phyloP scores from a whole-genome alignment of 257 asterid genomes.

The Ajuga chamaepitys region DNA sequence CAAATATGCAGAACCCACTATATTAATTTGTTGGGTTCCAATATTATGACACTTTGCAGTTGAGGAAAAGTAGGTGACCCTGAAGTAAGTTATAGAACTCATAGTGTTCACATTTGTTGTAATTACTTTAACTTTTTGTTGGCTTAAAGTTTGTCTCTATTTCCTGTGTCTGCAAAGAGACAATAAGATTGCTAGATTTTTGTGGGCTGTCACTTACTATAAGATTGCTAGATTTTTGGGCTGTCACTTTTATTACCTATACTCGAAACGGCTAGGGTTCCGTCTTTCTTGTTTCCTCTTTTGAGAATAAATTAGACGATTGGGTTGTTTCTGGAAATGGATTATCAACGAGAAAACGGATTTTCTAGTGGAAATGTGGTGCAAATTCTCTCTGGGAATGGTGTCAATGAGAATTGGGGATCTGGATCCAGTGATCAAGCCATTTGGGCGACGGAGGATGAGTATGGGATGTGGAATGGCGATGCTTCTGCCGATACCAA shows the following conservation, averaged over 20 bases:
- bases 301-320: constrained; percentile 11
- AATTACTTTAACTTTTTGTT: not conserved
- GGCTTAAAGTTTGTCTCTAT: not conserved
- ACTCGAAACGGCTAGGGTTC: constrained; percentile 18
- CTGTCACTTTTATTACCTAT: not conserved
- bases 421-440: constrained; percentile 33
- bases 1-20: not conserved
- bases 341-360: constrained; percentile 42
- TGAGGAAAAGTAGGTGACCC: constrained; percentile 4
- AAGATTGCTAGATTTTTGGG: not conserved
- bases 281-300: not conserved
- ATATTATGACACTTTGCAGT: not conserved
- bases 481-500: constrained; percentile 38
- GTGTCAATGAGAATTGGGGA: constrained; percentile 50
- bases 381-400: constrained; percentile 34
- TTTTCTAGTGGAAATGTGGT: constrained; percentile 51
- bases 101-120: not conserved
- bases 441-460: constrained; percentile 80
- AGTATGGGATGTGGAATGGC: constrained; percentile 49
- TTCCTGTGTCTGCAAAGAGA: not conserved
- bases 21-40: constrained; percentile 3
- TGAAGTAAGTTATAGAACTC: not conserved
- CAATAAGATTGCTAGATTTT: not conserved
- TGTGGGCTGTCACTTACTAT: not conserved
- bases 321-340: constrained; percentile 28